Evolutionary conservation across 176 grass and related monocot species (phyloP).

Genomic region (Cenchrus americanus): DNA sequence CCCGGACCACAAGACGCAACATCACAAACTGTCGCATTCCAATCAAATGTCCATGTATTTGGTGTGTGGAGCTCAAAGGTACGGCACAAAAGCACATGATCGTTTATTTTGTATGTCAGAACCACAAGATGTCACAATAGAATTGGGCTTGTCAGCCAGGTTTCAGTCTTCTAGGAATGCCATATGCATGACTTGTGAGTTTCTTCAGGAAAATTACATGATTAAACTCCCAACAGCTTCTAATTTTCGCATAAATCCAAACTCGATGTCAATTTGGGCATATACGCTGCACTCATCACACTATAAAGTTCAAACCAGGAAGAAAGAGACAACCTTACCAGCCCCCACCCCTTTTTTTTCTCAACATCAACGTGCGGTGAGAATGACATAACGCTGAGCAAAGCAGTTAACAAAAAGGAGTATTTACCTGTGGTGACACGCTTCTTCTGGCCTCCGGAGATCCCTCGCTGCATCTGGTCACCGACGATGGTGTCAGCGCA

Average conservation of each 20-base stretch:
- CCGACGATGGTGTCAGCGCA: conserved; percentile 95
- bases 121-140: conserved; percentile 9
- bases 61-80: conserved; percentile 2
- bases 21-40: background rate
- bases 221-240: background rate
- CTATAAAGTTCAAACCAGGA: conserved; percentile 34
- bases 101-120: background rate
- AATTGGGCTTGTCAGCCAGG: background rate
- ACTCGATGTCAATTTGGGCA: background rate
- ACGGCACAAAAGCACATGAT: background rate
- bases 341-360: background rate
- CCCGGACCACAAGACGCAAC: conserved; percentile 34
- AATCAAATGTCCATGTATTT: background rate
- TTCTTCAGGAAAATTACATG: background rate
- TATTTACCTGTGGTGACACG: conserved; percentile 90
- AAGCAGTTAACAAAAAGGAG: background rate
- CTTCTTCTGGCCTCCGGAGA: conserved; percentile 97
- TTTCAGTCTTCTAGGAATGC: conserved; percentile 23
- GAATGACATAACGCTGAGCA: conserved; percentile 29
- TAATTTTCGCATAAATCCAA: conserved; percentile 6
- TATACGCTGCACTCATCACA: background rate
- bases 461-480: conserved; percentile 95
- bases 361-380: background rate
- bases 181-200: background rate
- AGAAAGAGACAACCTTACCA: background rate